These are phyloP conservation scores for Mycena filopes DNA, from an alignment of 768 basidiomycete species.

Conservation along the genomic window DNA sequence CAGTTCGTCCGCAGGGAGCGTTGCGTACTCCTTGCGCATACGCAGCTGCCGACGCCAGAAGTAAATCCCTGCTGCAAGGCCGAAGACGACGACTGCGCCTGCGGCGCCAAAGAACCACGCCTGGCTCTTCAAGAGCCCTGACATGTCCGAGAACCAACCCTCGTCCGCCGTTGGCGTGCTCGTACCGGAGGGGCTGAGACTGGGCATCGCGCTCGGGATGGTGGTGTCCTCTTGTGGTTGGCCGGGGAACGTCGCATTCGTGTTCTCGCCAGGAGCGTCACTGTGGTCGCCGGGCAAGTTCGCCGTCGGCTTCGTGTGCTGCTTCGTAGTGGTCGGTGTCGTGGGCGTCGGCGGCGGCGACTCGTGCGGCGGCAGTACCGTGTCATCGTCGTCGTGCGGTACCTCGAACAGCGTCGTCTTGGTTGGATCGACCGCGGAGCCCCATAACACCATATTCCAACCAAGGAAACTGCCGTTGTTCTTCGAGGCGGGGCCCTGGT, in stretches of 20 bases:
- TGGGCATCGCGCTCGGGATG: slow-evolving; percentile 40
- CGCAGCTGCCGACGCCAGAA: slow-evolving; percentile 78
- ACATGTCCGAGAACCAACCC: slow-evolving; percentile 87
- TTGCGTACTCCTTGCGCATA: slow-evolving; percentile 62
- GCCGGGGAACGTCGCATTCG: slow-evolving; percentile 74
- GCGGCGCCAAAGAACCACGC: slow-evolving; percentile 93
- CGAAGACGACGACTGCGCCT: slow-evolving; percentile 83
- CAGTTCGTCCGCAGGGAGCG: slow-evolving; percentile 72
- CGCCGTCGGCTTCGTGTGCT: slow-evolving; percentile 85
- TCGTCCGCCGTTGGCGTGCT: slow-evolving; percentile 74
- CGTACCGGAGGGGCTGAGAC: slow-evolving; percentile 45
- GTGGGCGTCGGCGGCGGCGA: slow-evolving; percentile 46
- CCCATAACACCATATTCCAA: slow-evolving; percentile 96
- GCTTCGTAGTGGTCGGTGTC: slow-evolving; percentile 60
- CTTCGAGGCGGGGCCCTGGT: slow-evolving; percentile 66
- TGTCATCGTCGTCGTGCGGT: slow-evolving; percentile 59
- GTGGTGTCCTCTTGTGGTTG: slow-evolving; percentile 26
- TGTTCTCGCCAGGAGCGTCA: slow-evolving; percentile 80
- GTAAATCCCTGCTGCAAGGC: slow-evolving; percentile 73
- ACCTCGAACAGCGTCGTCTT: slow-evolving; percentile 72
- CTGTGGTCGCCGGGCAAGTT: slow-evolving; percentile 91
- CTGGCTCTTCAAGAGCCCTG: slow-evolving; percentile 75
- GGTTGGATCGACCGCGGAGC: slow-evolving; percentile 79
- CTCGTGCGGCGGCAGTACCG: slow-evolving; percentile 60
- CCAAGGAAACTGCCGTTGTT: slow-evolving; percentile 80